Evolutionary conservation across 2,329 filamentous ascomycete genomes (phyloP).

Genomic region (Penicillium occitanis): DNA sequence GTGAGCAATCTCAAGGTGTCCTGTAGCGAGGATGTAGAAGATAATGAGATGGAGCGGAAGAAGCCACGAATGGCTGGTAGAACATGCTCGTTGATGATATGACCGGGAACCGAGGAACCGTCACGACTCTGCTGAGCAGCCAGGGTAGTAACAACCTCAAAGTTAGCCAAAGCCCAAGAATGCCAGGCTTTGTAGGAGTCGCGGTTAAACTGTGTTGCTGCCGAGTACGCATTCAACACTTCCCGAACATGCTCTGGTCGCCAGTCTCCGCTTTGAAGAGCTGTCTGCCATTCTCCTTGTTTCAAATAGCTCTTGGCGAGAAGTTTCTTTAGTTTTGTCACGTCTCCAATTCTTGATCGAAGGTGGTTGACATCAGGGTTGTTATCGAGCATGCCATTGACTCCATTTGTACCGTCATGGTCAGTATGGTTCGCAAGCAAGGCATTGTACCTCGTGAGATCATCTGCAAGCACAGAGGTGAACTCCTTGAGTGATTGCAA

Average conservation of each 20-base stretch:
- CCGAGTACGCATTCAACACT: slow-evolving; percentile 84
- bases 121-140: slow-evolving; percentile 65
- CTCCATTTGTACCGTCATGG: slow-evolving; percentile 46
- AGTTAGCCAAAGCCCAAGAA: slow-evolving; percentile 96
- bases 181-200: slow-evolving; percentile 99
- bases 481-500: slow-evolving; percentile 63
- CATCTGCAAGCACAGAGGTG: slow-evolving; percentile 59
- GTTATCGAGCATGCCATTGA: slow-evolving; percentile 49
- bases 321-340: slow-evolving; percentile 63
- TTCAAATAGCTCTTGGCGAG: slow-evolving; percentile 95
- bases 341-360: slow-evolving; percentile 47
- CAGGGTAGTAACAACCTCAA: slow-evolving; percentile 89
- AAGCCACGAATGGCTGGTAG: slow-evolving; percentile 94
- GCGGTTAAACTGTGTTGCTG: slow-evolving; percentile 90
- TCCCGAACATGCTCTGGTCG: slow-evolving; percentile 81
- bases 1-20: slow-evolving; percentile 91
- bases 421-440: slow-evolving; percentile 39
- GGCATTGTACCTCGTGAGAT: slow-evolving; percentile 52
- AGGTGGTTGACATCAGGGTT: slow-evolving; percentile 41
- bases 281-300: slow-evolving; percentile 93
- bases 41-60: slow-evolving; percentile 94
- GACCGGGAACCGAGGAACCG: slow-evolving; percentile 57
- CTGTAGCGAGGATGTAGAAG: slow-evolving; percentile 87
- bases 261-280: slow-evolving; percentile 85
- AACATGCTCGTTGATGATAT: slow-evolving; percentile 78